Conservation (phyloP, 805 yeast species). For the Pichia exigua region DNA sequence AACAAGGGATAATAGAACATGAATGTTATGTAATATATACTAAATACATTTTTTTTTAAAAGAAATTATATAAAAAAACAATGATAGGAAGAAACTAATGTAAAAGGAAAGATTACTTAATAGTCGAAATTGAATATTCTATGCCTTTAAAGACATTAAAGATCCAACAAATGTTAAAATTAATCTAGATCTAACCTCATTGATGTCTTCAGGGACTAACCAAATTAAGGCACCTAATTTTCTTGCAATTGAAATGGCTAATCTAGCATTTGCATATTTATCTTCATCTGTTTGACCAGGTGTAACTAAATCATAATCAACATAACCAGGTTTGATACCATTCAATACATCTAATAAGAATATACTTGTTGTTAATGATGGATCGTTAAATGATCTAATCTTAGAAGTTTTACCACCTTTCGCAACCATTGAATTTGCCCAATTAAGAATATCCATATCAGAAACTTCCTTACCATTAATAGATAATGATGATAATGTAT, state of each 20-base stretch:
- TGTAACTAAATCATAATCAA: constrained; percentile 86
- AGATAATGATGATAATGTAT: constrained; percentile 68
- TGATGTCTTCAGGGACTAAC: constrained; percentile 99
- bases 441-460: constrained; percentile 79
- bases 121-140: background rate
- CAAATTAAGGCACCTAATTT: constrained; percentile 96
- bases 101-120: background rate
- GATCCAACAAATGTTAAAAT: constrained; percentile 93
- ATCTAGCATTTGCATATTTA: constrained; percentile 85
- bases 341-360: constrained; percentile 84
- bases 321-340: constrained; percentile 96
- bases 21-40: background rate
- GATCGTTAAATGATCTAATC: constrained; percentile 81
- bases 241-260: constrained; percentile 97
- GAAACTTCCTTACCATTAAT: constrained; percentile 67
- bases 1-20: constrained; percentile 15
- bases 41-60: background rate
- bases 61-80: background rate
- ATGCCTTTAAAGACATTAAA: constrained; percentile 59
- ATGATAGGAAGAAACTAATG: background rate
- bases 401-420: constrained; percentile 75
- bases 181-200: constrained; percentile 90
- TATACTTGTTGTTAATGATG: constrained; percentile 65
- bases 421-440: constrained; percentile 84
- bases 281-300: constrained; percentile 78